Evolutionary conservation across 106 monocot species (phyloP).

Genomic region (Apostasia ramifera): DNA sequence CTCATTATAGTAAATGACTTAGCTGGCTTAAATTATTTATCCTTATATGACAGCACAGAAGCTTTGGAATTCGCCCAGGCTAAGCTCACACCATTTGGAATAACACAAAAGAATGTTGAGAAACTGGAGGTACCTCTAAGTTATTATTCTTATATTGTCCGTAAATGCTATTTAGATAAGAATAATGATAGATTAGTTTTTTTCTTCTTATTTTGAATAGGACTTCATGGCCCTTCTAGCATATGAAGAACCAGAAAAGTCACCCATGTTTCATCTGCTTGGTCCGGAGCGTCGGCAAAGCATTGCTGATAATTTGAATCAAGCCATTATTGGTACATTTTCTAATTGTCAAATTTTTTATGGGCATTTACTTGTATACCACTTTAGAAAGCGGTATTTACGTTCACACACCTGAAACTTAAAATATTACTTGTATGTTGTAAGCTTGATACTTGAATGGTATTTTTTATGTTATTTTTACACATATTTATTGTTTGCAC

Average conservation of each 20-base stretch:
- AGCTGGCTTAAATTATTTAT: conserved; percentile 3
- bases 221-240: conserved; percentile 87
- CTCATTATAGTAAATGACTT: neutral
- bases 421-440: neutral
- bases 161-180: too few relatives aligned
- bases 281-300: conserved; percentile 70
- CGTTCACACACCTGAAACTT: too few relatives aligned
- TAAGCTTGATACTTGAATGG: neutral
- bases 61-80: conserved; percentile 94
- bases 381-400: too few relatives aligned
- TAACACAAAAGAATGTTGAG: conserved; percentile 60
- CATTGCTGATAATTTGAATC: conserved; percentile 73
- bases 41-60: conserved; percentile 66
- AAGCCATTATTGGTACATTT: conserved; percentile 71
- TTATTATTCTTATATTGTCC: too few relatives aligned
- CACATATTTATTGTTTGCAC: neutral
- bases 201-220: conserved; percentile 19
- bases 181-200: too few relatives aligned
- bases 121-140: conserved; percentile 74
- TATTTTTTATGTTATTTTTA: neutral
- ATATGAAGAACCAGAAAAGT: conserved; percentile 88
- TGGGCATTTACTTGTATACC: too few relatives aligned
- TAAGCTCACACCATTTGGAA: conserved; percentile 71
- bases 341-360: neutral
- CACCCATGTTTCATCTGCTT: conserved; percentile 89